phyloP scores from a whole-genome alignment of 139 green algal genomes.

The Chlorella vulgaris region DNA sequence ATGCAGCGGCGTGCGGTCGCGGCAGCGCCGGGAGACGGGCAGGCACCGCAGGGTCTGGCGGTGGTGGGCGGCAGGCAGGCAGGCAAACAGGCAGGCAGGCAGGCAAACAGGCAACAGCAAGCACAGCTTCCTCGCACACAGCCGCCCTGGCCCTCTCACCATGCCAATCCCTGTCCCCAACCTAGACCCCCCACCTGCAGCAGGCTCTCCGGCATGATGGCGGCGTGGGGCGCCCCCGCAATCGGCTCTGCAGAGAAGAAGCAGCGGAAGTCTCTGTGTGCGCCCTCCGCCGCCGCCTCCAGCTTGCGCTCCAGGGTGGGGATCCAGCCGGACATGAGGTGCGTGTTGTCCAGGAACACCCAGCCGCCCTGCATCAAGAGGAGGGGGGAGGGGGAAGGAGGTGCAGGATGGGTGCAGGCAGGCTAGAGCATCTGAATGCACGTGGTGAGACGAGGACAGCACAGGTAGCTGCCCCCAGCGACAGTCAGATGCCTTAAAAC shows the following conservation, averaged over 20 bases:
- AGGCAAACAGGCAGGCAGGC: neutral
- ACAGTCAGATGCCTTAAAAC: too few species aligned
- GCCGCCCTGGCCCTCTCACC: neutral
- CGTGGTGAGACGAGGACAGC: too few species aligned
- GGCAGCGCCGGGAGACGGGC: too few species aligned
- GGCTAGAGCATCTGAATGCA: too few species aligned
- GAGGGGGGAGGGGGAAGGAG: neutral
- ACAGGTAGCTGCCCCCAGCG: too few species aligned
- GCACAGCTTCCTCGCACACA: constrained; percentile 65
- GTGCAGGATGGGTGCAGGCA: neutral
- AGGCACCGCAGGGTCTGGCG: neutral
- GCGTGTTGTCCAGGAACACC: constrained; percentile 93
- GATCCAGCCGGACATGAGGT: constrained; percentile 84
- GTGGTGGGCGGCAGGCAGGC: neutral
- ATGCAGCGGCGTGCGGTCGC: too few species aligned
- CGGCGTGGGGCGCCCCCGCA: constrained; percentile 81
- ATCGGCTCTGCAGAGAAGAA: constrained; percentile 93
- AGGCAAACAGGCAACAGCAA: too few species aligned
- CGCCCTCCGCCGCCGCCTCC: constrained; percentile 47
- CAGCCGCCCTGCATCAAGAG: constrained; percentile 75
- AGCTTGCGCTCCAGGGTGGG: constrained; percentile 79
- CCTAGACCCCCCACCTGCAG: constrained; percentile 30
- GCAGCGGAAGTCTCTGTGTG: constrained; percentile 80
- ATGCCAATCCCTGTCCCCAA: neutral
- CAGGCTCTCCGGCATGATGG: constrained; percentile 86